Base-by-base conservation (phyloP, 2,329 filamentous ascomycete species). In the Cladobotryum mycophilum region DNA sequence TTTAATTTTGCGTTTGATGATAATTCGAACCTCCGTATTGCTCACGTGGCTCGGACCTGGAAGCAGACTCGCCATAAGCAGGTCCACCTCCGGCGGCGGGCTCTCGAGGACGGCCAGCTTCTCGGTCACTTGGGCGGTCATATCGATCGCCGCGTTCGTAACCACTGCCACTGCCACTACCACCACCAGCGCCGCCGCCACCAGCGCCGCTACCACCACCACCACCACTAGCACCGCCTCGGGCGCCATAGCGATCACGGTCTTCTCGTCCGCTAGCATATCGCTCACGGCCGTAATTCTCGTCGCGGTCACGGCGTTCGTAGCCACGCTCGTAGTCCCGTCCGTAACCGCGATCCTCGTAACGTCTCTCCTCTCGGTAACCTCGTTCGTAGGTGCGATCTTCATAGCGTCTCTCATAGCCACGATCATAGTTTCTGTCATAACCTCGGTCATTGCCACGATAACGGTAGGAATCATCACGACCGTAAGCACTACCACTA, bases 381-480 rank as follows among this genome's bases (percentile, higher is more conserved):
- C 78, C 72, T 56, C 80, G 78, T 41, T 82, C 74, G 49, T 75
- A 73, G 49, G 71, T 66, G 47, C 69, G 66, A n/a, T 68, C 65
- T 14, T 66, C 61, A 20, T 63, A 55, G 40, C 70, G 66, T 33
- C 70, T 68, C 53, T 80, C 70, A 40, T 74, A 69, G 41, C 66
- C 58, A 50, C 71, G 73, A 44, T 75, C 72, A n/a, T 76, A 74
- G 34, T 70, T 64, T 58, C 73, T 70, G 49, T 74, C 72, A 55
- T 74, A 68, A 56, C 70, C 71, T 61, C 60, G 62, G 8, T 69
- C 67, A 43, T 69, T 67, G 20, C 75, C 69, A 53, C 76, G 75
- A 66, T 79, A 79, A 57, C 78, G 77, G 68, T 82, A 81, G 45
- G 76, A 73, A 55, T 82, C 79, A 53, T 82, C 79, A 47, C 76